Percentiles rank a stretch among this genome's conserved stretches.
Conservation (phyloP, 2,329 filamentous ascomycete species). For the Stagonosporopsis vannaccii region DNA sequence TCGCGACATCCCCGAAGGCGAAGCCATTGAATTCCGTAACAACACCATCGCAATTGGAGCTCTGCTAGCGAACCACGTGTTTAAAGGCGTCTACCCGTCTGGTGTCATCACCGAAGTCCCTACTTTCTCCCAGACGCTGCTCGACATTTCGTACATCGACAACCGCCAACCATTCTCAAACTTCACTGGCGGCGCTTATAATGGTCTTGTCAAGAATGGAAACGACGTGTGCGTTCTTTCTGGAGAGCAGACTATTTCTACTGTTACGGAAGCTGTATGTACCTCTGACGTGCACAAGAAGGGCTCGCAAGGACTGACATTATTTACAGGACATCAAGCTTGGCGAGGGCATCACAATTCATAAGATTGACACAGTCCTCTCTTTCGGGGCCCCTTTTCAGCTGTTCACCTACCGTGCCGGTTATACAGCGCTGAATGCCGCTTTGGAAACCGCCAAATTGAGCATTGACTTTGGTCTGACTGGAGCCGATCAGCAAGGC, state of each 20-base stretch:
- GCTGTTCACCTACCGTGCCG: conserved; percentile 37
- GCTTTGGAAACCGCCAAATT: conserved; percentile 31
- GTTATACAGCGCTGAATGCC: conserved; percentile 35
- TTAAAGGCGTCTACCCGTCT: conserved; percentile 58
- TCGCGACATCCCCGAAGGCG: conserved; percentile 34
- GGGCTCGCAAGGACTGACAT: neutral
- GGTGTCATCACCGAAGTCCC: conserved; percentile 47
- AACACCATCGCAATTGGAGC: conserved; percentile 49
- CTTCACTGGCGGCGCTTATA: conserved; percentile 64
- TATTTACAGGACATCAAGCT: conserved; percentile 32
- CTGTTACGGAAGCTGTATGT: conserved; percentile 57
- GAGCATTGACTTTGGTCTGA: conserved; percentile 30
- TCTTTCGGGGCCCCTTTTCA: conserved; percentile 37
- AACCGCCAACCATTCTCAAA: conserved; percentile 58
- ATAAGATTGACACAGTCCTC: conserved; percentile 36
- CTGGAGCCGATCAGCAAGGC: conserved; percentile 17
- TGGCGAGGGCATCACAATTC: conserved; percentile 36
- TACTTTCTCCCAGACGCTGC: conserved; percentile 56
- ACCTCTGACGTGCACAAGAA: neutral
- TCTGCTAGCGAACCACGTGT: conserved; percentile 64
- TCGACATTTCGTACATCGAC: conserved; percentile 55
- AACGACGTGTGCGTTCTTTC: conserved; percentile 58
- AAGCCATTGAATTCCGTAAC: conserved; percentile 42
- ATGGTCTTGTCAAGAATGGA: conserved; percentile 54
- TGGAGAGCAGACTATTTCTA: conserved; percentile 58